Evolutionary conservation across 805 yeast genomes (phyloP).

Genomic region (Saccharomycopsis fibuligera): DNA sequence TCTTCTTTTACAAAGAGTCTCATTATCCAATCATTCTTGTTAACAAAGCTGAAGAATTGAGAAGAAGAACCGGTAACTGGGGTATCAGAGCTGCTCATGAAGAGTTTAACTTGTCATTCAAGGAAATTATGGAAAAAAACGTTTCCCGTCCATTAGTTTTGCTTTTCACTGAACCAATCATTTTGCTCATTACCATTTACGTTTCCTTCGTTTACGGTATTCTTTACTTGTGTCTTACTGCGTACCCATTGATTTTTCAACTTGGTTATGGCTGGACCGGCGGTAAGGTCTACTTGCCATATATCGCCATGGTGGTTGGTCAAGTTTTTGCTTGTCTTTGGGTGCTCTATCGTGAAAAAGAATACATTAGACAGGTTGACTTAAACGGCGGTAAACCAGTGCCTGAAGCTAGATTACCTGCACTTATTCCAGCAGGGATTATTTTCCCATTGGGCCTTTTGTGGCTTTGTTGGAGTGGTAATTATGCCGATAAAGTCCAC

Average conservation of each 20-base stretch:
- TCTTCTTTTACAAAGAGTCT: slow-evolving; percentile 55
- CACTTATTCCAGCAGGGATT: slow-evolving; percentile 68
- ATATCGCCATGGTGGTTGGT: slow-evolving; percentile 70
- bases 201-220: slow-evolving; percentile 78
- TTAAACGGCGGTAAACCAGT: slow-evolving; percentile 53
- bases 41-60: slow-evolving; percentile 54
- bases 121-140: slow-evolving; percentile 57
- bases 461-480: slow-evolving; percentile 88
- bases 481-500: slow-evolving; percentile 60
- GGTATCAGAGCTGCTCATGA: slow-evolving; percentile 76
- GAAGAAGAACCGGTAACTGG: slow-evolving; percentile 74
- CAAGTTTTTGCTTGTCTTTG: slow-evolving; percentile 52
- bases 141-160: slow-evolving; percentile 62
- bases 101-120: slow-evolving; percentile 46
- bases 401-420: slow-evolving; percentile 76
- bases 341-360: slow-evolving; percentile 45
- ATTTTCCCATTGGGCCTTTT: slow-evolving; percentile 72
- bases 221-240: slow-evolving; percentile 64
- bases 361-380: slow-evolving; percentile 40
- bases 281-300: slow-evolving; percentile 74
- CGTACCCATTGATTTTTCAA: slow-evolving; percentile 66
- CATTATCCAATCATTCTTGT: slow-evolving; percentile 65
- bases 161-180: slow-evolving; percentile 66
- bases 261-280: slow-evolving; percentile 53
- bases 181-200: slow-evolving; percentile 61